A percentile compares a stretch with the other conserved stretches of the same genome.
Evolutionary conservation across 2,329 filamentous ascomycete species (phyloP).

Genomic region (Colletotrichum lupini): DNA sequence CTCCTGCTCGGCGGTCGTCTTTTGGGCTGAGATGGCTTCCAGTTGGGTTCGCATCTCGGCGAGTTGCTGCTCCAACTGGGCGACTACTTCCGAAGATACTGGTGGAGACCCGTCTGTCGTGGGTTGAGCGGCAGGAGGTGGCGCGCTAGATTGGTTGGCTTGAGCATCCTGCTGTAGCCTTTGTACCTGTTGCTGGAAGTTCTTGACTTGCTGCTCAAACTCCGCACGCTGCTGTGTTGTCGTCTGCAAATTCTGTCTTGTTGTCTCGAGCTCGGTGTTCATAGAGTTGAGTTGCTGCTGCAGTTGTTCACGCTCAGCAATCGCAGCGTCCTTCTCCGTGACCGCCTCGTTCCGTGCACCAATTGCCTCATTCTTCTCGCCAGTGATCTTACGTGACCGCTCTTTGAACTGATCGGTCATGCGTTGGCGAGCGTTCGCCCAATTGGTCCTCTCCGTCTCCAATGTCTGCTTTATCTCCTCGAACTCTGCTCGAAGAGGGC

Average conservation of each 20-base stretch:
- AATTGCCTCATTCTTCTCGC: slow-evolving; percentile 64
- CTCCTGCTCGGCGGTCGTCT: slow-evolving; percentile 74
- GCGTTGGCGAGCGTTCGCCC: slow-evolving; percentile 63
- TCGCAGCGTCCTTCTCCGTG: slow-evolving; percentile 58
- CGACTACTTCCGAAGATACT: slow-evolving; percentile 57
- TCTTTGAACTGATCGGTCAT: slow-evolving; percentile 74
- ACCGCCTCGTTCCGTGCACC: slow-evolving; percentile 64
- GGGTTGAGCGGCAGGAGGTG: slow-evolving; percentile 38
- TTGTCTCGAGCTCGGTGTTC: slow-evolving; percentile 66
- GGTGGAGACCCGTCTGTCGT: slow-evolving; percentile 53
- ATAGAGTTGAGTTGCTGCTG: slow-evolving; percentile 61
- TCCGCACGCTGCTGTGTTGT: slow-evolving; percentile 46
- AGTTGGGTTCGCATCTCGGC: slow-evolving; percentile 68
- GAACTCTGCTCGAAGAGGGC: slow-evolving; percentile 64
- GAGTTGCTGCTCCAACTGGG: slow-evolving; percentile 62
- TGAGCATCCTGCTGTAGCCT: slow-evolving; percentile 49
- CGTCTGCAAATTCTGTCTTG: slow-evolving; percentile 49
- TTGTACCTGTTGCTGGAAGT: slow-evolving; percentile 55
- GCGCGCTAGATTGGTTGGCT: slow-evolving; percentile 50
- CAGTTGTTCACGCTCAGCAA: slow-evolving; percentile 66
- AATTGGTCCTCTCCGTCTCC: slow-evolving; percentile 65
- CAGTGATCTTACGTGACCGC: slow-evolving; percentile 63
- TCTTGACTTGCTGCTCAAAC: slow-evolving; percentile 55
- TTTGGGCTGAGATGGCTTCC: slow-evolving; percentile 73
- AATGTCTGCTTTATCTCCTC: slow-evolving; percentile 62